Evolutionary conservation across 2,329 filamentous ascomycete genomes (phyloP).

Genomic region (Drechslerella stenobrocha): DNA sequence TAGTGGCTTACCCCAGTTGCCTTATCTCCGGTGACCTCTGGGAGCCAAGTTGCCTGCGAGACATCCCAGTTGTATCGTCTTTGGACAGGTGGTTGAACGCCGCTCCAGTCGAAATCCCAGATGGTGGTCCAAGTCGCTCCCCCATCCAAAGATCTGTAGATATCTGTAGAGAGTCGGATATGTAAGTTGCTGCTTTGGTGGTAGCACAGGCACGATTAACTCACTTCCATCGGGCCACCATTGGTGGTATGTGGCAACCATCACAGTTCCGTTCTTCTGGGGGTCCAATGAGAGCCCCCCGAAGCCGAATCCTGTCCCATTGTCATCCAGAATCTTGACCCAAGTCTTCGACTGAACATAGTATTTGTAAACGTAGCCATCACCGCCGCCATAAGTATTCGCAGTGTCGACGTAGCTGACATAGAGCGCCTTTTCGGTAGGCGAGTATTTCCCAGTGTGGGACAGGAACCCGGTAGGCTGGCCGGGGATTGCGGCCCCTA

Average conservation of each 20-base stretch:
- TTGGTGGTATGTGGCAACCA: slow-evolving; percentile 63
- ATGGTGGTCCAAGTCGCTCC: slow-evolving; percentile 62
- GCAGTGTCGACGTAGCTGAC: slow-evolving; percentile 62
- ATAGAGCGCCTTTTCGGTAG: slow-evolving; percentile 62
- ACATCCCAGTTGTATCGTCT: slow-evolving; percentile 60
- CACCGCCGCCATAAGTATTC: slow-evolving; percentile 63
- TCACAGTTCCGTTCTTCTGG: slow-evolving; percentile 62
- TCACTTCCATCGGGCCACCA: slow-evolving; percentile 64
- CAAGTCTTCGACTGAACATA: slow-evolving; percentile 60
- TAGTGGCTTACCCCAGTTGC: slow-evolving; percentile 54
- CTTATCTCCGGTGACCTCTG: slow-evolving; percentile 38
- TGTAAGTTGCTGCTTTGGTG: no score
- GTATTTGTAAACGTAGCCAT: slow-evolving; percentile 63
- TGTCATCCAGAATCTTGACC: slow-evolving; percentile 62
- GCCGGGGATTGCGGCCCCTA: slow-evolving; percentile 58
- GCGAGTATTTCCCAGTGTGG: slow-evolving; percentile 62
- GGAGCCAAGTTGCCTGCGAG: slow-evolving; percentile 54
- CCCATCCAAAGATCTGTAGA: slow-evolving; percentile 63
- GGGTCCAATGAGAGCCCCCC: slow-evolving; percentile 63
- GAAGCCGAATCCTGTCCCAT: slow-evolving; percentile 60
- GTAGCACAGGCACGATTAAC: no score
- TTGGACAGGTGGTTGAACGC: slow-evolving; percentile 57
- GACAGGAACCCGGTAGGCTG: slow-evolving; percentile 62
- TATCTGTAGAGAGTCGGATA: slow-evolving; percentile 52
- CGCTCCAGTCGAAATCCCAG: slow-evolving; percentile 60